Base-by-base conservation (phyloP, 1,139 yeast species). In the Candida sojae region DNA sequence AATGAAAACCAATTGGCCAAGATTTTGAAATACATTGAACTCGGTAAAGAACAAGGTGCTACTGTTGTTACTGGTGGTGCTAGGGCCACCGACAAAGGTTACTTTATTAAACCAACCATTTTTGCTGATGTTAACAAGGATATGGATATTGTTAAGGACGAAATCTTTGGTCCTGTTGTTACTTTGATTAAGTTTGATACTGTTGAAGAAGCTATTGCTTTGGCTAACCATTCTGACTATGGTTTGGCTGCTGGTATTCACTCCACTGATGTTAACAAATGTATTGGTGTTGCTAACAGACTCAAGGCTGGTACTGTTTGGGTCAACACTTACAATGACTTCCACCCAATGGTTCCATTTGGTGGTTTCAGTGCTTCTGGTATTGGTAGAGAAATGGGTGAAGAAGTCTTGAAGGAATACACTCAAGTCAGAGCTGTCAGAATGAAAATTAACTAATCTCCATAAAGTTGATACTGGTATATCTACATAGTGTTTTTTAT, bases 371-470 rank as follows among this genome's bases (percentile, higher is more conserved):
- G 86, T 66, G 83, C 85, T 71, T 86, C 95, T 52, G 96, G 96
- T 72, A 82, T 87, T 66, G 96, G 96, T 64, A 86, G 96, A 75
- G 96, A 89, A 78, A 83, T 89, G 85, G 96, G 96, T 68, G 76
- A 75, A 55, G 91, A 86, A 67, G 95, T 91, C 47, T 79, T 89
- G 60, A 88, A 85, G 58, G 86, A 85, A 80, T 89, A 89, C 79
- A 81, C 88, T 54, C 93, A 88, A 73, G 74, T 75, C 61, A 88
- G 88, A 80, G 88, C 95, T 52, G 92, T 87, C 57, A 82, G 88
- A 80, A 74, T 81, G 31, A 37, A 32, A 39, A 11, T 38, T 10
- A 37, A 39, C 38, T 39, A 39, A 13, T 29, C 17, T n/a, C 33
- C 42, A 29, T 38, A 29, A 38, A 25, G 8, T 7, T 36, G 39